Percentiles rank a stretch among this genome's conserved stretches.
Conservation (phyloP, 805 yeast genomes). For the Cyberlindnera euphorbiae region DNA sequence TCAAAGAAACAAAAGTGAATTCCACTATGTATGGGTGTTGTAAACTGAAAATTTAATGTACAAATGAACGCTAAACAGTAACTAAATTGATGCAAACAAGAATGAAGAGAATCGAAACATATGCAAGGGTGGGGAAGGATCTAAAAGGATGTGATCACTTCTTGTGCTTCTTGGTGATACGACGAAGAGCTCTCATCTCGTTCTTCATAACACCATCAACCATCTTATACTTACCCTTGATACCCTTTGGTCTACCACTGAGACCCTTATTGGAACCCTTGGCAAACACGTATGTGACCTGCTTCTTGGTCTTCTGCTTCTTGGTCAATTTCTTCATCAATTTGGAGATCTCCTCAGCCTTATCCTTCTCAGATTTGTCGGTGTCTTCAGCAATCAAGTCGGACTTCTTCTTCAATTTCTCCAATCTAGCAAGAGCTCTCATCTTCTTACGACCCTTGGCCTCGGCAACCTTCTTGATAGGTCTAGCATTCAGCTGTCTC, state of each 20-base stretch:
- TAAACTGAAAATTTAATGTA: too few relatives aligned
- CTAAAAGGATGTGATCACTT: conserved; percentile 31
- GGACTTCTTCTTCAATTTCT: conserved; percentile 86
- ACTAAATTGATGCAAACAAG: too few relatives aligned
- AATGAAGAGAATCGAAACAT: neutral
- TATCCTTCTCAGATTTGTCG: conserved; percentile 85
- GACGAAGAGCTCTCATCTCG: conserved; percentile 87
- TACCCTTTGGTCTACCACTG: conserved; percentile 94
- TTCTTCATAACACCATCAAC: conserved; percentile 98
- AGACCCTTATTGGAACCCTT: conserved; percentile 79
- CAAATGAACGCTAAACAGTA: too few relatives aligned
- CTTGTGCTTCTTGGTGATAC: conserved; percentile 84
- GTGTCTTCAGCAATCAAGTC: conserved; percentile 85
- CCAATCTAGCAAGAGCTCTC: conserved; percentile 84
- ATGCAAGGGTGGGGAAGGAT: too few relatives aligned
- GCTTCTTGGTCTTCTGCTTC: conserved; percentile 67
- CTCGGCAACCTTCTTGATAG: conserved; percentile 97
- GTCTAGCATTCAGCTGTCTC: conserved; percentile 88
- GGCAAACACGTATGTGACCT: conserved; percentile 87
- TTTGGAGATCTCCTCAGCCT: conserved; percentile 86
- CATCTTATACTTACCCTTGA: conserved; percentile 97
- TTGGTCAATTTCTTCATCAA: conserved; percentile 78
- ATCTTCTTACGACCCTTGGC: conserved; percentile 95
- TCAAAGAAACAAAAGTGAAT: conserved; percentile 5
- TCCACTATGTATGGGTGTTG: too few relatives aligned